A percentile compares a stretch with the other conserved stretches of the same genome.
Evolutionary conservation across 306 rosid genomes (phyloP).

Genomic region (Arachis hypogaea): DNA sequence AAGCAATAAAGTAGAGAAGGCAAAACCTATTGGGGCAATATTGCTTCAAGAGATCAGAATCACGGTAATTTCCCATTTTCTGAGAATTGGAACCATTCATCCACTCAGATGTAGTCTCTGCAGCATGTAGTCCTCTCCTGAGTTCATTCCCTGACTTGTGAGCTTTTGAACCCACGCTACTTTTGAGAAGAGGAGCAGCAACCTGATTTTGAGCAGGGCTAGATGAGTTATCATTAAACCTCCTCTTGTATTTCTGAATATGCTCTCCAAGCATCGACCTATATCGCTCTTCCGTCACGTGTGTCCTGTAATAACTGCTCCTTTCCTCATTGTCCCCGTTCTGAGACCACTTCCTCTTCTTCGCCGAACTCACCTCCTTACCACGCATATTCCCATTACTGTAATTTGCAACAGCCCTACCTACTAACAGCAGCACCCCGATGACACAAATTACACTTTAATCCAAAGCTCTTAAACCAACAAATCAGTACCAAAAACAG

Average conservation of each 20-base stretch:
- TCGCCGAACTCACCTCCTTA: constrained; percentile 57
- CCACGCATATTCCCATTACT: constrained; percentile 69
- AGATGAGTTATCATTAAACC: constrained; percentile 71
- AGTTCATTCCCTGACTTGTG: constrained; percentile 65
- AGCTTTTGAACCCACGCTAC: constrained; percentile 56
- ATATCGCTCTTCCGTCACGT: constrained; percentile 78
- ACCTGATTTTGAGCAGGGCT: constrained; percentile 60
- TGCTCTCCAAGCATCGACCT: constrained; percentile 96
- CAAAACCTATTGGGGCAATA: constrained; percentile 67
- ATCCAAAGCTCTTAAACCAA: constrained; percentile 33
- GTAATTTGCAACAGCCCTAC: constrained; percentile 54
- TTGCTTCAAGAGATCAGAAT: constrained; percentile 48
- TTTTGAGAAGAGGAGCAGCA: constrained; percentile 52
- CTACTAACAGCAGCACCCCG: constrained; percentile 48
- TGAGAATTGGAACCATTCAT: constrained; percentile 56
- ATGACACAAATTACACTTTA: constrained; percentile 37
- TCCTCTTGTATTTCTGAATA: constrained; percentile 83
- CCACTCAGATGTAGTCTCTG: constrained; percentile 71
- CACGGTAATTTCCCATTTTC: constrained; percentile 60
- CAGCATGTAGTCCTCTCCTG: constrained; percentile 60
- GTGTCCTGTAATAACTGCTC: constrained; percentile 56
- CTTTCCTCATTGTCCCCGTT: constrained; percentile 74
- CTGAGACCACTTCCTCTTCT: constrained; percentile 65
- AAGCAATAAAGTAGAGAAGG: constrained; percentile 40
- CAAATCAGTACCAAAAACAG: constrained; percentile 15